phyloP scores from a whole-genome alignment of 176 grass and related monocot genomes.

The Eremochloa ophiuroides region DNA sequence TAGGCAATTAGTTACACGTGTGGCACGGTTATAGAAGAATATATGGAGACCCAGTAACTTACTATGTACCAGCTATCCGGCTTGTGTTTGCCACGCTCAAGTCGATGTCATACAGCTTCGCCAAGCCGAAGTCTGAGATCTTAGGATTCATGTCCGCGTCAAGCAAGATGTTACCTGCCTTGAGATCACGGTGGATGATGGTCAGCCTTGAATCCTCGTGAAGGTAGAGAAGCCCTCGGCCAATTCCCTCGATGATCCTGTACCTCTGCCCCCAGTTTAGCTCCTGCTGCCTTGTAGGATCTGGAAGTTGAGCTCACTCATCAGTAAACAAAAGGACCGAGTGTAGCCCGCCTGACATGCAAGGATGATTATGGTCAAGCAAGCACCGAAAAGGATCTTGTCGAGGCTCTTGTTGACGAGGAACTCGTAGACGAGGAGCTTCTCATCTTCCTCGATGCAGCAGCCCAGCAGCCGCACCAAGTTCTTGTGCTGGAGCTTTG shows the following conservation, averaged over 20 bases:
- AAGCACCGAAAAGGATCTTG: slow-evolving; percentile 41
- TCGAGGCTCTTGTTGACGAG: slow-evolving; percentile 46
- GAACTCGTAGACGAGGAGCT: slow-evolving; percentile 55
- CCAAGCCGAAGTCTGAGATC: slow-evolving; percentile 62
- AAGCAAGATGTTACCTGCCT: slow-evolving; percentile 47
- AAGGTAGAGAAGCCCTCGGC: slow-evolving; percentile 54
- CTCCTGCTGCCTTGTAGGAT: slow-evolving; percentile 1
- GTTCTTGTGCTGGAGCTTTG: slow-evolving; percentile 68
- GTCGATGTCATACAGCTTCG: slow-evolving; percentile 41
- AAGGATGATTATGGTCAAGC: background rate
- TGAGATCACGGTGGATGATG: slow-evolving; percentile 55
- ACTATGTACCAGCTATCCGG: slow-evolving; percentile 50
- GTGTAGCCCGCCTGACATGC: background rate
- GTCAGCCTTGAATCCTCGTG: slow-evolving; percentile 56
- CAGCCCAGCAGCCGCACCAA: slow-evolving; percentile 44
- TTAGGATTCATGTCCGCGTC: slow-evolving; percentile 60
- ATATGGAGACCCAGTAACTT: background rate
- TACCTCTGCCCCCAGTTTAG: slow-evolving; percentile 32
- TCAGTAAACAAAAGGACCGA: background rate
- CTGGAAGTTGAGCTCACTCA: background rate
- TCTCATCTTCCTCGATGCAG: slow-evolving; percentile 46
- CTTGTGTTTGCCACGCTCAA: slow-evolving; percentile 38
- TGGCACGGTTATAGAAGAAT: background rate
- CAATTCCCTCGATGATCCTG: slow-evolving; percentile 56
- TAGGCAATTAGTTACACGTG: background rate